Conservation (phyloP, 441 rosid species). For the Populus trichocarpa region DNA sequence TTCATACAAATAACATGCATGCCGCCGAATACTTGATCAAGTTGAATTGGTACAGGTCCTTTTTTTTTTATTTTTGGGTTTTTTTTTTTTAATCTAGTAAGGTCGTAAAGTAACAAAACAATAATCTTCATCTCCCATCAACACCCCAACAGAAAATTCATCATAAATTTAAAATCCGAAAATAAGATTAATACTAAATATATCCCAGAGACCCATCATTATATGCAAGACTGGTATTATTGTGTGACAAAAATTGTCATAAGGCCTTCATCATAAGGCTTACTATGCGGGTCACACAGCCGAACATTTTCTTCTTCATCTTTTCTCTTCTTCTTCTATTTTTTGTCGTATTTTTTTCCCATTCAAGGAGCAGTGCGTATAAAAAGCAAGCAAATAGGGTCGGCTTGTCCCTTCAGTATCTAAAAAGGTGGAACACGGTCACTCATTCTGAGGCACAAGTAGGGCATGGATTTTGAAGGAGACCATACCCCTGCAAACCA, state of each 20-base stretch:
- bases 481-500: not conserved
- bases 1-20: not conserved
- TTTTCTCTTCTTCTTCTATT: not conserved
- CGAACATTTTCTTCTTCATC: not conserved
- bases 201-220: too few relatives aligned
- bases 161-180: too few relatives aligned
- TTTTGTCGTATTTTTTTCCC: not conserved
- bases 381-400: not conserved
- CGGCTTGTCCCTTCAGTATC: not conserved
- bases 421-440: not conserved
- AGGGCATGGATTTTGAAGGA: not conserved
- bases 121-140: too few relatives aligned
- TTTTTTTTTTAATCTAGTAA: too few relatives aligned
- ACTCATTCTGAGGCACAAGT: not conserved
- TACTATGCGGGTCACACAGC: too few relatives aligned
- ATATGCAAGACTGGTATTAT: too few relatives aligned
- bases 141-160: too few relatives aligned
- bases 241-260: too few relatives aligned
- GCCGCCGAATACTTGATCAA: not conserved
- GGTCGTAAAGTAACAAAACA: too few relatives aligned
- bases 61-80: too few relatives aligned
- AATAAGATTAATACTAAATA: too few relatives aligned
- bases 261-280: too few relatives aligned
- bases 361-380: not conserved
- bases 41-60: not conserved